Conservation (phyloP, 257 asterid species). For the Verbena officinalis region DNA sequence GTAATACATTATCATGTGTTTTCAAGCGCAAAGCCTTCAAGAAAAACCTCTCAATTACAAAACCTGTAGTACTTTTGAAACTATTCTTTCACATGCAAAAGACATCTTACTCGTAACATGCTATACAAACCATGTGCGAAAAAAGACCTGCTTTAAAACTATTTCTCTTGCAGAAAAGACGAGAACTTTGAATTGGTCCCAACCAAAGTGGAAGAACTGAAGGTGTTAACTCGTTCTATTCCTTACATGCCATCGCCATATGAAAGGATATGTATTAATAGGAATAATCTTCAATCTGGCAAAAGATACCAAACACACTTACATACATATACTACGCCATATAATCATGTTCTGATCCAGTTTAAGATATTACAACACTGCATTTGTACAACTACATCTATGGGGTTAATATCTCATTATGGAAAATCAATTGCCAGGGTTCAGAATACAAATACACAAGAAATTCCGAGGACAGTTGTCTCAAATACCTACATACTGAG, state of each 20-base stretch:
- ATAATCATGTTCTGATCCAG: neutral
- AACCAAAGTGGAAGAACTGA: neutral
- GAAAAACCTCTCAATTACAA: neutral
- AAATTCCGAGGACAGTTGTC: neutral
- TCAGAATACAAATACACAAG: neutral
- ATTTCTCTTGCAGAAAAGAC: neutral
- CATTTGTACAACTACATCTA: neutral
- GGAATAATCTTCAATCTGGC: neutral
- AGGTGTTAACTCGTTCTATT: neutral
- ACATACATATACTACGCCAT: neutral
- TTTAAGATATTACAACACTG: neutral
- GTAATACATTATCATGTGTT: constrained; percentile 17
- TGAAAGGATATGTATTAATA: neutral
- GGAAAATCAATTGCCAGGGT: constrained; percentile 1
- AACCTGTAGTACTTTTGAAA: neutral
- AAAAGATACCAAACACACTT: neutral
- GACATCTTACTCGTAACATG: neutral
- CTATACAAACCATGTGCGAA: too few relatives aligned
- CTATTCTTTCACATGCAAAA: neutral
- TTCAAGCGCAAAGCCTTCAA: neutral
- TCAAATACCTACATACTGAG: neutral
- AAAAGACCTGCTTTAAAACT: too few relatives aligned
- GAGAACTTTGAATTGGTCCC: neutral
- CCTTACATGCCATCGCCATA: neutral
- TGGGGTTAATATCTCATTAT: neutral